Evolutionary conservation across 441 rosid genomes (phyloP).

Genomic region (Pelargonium myrrhifolium): DNA sequence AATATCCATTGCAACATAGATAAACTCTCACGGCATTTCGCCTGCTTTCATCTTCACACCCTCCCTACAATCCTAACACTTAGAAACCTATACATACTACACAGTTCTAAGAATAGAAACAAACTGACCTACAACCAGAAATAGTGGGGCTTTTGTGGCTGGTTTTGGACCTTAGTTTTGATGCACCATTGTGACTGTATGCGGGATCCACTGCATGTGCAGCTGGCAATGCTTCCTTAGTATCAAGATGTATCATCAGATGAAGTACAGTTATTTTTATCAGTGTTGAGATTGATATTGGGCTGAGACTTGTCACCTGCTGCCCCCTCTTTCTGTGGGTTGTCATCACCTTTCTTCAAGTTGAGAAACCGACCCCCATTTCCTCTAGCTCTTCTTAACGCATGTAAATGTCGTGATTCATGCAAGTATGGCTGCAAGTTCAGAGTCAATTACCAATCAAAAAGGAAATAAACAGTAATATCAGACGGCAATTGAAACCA

Average conservation of each 20-base stretch:
- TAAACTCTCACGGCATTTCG: conserved; percentile 7
- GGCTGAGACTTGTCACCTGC: conserved; percentile 53
- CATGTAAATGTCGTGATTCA: conserved; percentile 93
- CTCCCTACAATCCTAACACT: conserved; percentile 2
- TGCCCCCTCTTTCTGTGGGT: conserved; percentile 37
- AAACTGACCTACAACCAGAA: conserved; percentile 14
- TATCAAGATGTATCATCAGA: conserved; percentile 40
- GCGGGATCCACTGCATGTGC: conserved; percentile 5
- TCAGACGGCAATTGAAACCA: not conserved
- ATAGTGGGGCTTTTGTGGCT: conserved; percentile 2
- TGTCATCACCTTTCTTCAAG: conserved; percentile 51
- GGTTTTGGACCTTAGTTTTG: conserved; percentile 5
- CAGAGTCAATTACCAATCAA: conserved; percentile 11
- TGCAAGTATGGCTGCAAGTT: conserved; percentile 81
- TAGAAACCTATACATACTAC: conserved; percentile 9
- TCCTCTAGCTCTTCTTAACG: conserved; percentile 86
- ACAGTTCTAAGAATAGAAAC: not conserved
- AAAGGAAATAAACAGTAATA: not conserved
- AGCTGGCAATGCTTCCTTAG: not conserved
- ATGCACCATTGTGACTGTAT: conserved; percentile 8
- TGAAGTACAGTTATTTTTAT: conserved; percentile 38
- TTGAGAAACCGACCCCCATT: conserved; percentile 91
- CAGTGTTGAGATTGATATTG: conserved; percentile 48
- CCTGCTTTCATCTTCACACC: conserved; percentile 7
- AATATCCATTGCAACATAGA: not conserved